Base-by-base conservation (phyloP, 129 eudicot species). In the Tanacetum coccineum region DNA sequence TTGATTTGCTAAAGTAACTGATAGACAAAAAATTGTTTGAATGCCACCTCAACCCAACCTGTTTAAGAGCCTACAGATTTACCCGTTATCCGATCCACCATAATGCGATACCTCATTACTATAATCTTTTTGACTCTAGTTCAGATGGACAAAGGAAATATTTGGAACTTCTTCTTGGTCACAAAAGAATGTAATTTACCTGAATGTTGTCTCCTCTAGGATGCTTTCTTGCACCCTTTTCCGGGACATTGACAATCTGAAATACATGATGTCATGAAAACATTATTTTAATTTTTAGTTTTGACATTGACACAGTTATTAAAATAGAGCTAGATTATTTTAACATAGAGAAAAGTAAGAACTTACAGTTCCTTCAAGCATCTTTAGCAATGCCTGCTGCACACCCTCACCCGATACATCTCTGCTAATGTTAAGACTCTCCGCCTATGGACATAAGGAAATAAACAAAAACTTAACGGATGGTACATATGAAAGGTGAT, bases 321-420 rank as follows among this genome's bases (percentile, higher is more conserved):
- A 36, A 6, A 36, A 36, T 36, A 36, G 42, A 36, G 42, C 42
- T 36, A 9, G 8, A 36, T 7, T 6, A 36, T 7, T 36, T 36
- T 36, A 36, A 6, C 40, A 15, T 6, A 4, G 3, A 26, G n/a
- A 56, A 22, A 36, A 60, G 10, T 57, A 57, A 48, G 47, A 60
- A 75, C 89, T 73, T 72, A 87, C 95, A 13, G 95, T 87, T 60
- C 95, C 95, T 81, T 87, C 95, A 21, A 87, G 88, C 95, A 87
- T 87, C 74, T 87, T 87, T 39, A 87, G 79, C 67, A 87, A 81
- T 67, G 95, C 95, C 78, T 87, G 95, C 64, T 59, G 64, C 44
- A 53, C 59, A 8, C 59, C 59, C 59, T 53, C 59, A 53, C 59
- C 59, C 4, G 95, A 87, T 22, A 87, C 95, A 74, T 87, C 95